Conservation (phyloP, 2,329 filamentous ascomycete genomes). For the Catunica adiposa region DNA sequence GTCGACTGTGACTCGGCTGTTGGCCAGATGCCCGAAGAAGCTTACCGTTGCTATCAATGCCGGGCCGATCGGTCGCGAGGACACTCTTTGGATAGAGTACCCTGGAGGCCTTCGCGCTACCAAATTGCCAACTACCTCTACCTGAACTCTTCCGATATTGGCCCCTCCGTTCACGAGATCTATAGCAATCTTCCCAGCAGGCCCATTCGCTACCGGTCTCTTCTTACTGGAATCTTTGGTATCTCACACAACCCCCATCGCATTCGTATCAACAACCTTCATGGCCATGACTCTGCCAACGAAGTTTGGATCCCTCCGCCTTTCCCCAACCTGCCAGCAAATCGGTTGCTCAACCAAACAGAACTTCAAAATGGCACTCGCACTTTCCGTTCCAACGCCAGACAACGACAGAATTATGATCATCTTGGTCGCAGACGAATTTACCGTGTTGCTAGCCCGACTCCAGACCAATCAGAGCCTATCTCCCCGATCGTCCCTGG, state of each 20-base stretch:
- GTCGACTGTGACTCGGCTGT: background rate
- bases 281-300: background rate
- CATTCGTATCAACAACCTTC: background rate
- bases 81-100: background rate
- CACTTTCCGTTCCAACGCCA: background rate
- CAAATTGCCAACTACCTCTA: conserved; percentile 1
- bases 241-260: background rate
- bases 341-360: background rate
- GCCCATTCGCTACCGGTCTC: background rate
- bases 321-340: background rate
- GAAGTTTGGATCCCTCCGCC: background rate
- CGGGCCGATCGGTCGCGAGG: background rate
- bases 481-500: background rate
- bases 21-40: background rate
- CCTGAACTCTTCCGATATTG: background rate
- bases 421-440: too few species aligned
- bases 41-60: background rate
- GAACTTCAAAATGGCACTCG: background rate
- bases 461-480: background rate
- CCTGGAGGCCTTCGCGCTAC: background rate
- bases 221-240: conserved; percentile 1
- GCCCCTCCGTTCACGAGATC: background rate
- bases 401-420: too few species aligned
- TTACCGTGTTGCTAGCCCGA: too few species aligned
- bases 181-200: background rate